phyloP scores from a whole-genome alignment of 371 early-diverging fungal genomes.

The Phascolomyces articulosus region DNA sequence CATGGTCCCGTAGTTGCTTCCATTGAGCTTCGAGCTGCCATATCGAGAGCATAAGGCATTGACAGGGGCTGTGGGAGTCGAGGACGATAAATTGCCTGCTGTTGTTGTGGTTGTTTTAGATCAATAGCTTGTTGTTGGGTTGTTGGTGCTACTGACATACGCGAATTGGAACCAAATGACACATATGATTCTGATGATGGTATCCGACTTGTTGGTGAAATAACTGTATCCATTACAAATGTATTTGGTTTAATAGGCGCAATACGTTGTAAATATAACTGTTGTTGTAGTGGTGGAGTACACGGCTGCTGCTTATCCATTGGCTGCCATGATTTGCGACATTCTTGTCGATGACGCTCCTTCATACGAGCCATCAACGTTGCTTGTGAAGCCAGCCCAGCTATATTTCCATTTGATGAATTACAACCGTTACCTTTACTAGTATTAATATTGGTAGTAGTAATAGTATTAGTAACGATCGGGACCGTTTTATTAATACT shows the following conservation, averaged over 20 bases:
- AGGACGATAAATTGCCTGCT: not conserved
- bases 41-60: not conserved
- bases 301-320: not conserved
- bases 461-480: constrained; percentile 1
- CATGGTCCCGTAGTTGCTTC: not conserved
- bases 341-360: constrained; percentile 27
- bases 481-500: too few species aligned
- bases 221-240: not conserved
- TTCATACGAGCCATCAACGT: constrained; percentile 25
- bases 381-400: not conserved
- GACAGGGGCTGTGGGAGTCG: not conserved
- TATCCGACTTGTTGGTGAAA: not conserved
- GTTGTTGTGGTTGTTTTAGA: not conserved
- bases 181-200: not conserved
- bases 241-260: not conserved
- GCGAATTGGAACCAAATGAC: not conserved
- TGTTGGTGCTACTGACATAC: not conserved
- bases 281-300: too few species aligned
- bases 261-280: not conserved
- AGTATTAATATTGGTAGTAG: not conserved
- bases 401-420: not conserved
- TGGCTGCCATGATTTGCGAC: constrained; percentile 21
- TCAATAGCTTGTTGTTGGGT: not conserved
- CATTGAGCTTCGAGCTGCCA: not conserved
- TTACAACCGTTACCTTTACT: too few species aligned